phyloP scores from a whole-genome alignment of 2,329 filamentous ascomycete species.

The Phialophora expanda region DNA sequence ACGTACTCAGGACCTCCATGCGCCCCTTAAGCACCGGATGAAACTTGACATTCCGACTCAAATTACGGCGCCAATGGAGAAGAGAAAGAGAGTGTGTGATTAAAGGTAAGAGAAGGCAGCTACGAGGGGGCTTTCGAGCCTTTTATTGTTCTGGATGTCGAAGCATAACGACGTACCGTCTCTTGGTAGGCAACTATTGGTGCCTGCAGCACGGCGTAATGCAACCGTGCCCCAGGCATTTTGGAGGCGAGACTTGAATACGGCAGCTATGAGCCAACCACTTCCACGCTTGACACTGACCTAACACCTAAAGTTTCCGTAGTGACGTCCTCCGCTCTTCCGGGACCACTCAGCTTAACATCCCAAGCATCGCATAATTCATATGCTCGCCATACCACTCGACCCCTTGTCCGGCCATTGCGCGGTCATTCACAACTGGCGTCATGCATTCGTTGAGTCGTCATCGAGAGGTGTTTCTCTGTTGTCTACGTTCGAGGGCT shows the following conservation, averaged over 20 bases:
- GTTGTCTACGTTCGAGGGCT: background rate
- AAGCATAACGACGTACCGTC: background rate
- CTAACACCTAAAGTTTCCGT: background rate
- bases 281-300: background rate
- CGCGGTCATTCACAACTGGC: background rate
- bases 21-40: background rate
- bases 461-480: conserved; percentile 2
- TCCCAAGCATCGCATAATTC: background rate
- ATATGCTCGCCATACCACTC: background rate
- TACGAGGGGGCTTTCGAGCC: background rate
- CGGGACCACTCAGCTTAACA: background rate
- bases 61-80: background rate
- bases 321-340: background rate
- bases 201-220: background rate
- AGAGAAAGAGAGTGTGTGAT: background rate
- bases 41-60: background rate
- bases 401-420: background rate
- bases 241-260: background rate
- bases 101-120: too few relatives aligned
- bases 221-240: conserved; percentile 7
- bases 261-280: conserved; percentile 5
- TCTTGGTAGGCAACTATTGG: background rate
- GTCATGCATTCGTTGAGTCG: conserved; percentile 11
- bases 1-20: background rate
- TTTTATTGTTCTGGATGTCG: background rate